These are phyloP conservation scores for Diaporthe amygdali DNA, from an alignment of 2,329 filamentous ascomycete species.

Conservation along the genomic window DNA sequence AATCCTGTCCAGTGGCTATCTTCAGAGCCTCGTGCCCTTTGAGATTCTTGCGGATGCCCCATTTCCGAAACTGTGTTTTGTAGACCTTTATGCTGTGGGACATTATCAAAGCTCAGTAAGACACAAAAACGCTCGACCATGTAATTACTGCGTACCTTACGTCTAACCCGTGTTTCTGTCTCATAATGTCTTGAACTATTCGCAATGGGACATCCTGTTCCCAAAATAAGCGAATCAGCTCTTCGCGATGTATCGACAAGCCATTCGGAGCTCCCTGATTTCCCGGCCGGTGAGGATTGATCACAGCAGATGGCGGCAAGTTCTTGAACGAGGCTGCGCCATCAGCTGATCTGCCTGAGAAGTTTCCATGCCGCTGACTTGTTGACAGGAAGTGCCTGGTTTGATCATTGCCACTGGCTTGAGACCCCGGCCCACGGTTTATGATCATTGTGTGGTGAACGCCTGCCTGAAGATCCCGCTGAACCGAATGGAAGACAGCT, in stretches of 20 bases:
- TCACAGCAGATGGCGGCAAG: neutral
- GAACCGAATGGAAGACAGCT: neutral
- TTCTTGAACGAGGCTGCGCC: neutral
- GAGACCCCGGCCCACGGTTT: neutral
- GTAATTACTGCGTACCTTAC: neutral
- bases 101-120: neutral
- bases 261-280: neutral
- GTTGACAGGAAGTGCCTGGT: too few species aligned
- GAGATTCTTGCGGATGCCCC: slow-evolving; percentile 16
- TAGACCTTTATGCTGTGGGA: slow-evolving; percentile 7
- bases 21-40: slow-evolving; percentile 11
- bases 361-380: neutral
- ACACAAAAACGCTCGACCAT: neutral
- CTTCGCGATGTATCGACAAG: neutral
- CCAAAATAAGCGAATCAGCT: slow-evolving; percentile 8
- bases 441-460: neutral
- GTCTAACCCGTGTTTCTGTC: neutral
- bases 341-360: too few species aligned
- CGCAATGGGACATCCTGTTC: neutral
- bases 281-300: neutral
- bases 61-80: slow-evolving; percentile 5
- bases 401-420: neutral
- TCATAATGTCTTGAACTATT: slow-evolving; percentile 1
- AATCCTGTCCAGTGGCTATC: neutral
- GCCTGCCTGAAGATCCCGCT: too few species aligned